phyloP scores from a whole-genome alignment of 768 basidiomycete species.

The Grammothele lineata region DNA sequence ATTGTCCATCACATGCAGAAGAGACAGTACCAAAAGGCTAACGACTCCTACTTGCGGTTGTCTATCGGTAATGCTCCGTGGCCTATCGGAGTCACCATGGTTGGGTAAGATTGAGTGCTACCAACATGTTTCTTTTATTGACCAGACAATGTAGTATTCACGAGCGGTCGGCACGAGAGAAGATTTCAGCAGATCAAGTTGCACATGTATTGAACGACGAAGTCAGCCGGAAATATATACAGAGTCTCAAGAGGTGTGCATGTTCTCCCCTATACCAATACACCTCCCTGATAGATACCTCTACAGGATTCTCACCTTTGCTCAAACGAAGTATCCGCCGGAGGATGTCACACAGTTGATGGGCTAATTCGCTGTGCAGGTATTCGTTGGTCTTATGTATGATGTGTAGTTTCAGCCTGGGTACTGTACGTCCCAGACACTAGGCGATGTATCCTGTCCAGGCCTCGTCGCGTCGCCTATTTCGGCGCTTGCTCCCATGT shows the following conservation, averaged over 20 bases:
- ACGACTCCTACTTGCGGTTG: slow-evolving; percentile 94
- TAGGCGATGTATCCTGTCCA: no score
- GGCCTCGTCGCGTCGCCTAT: no score
- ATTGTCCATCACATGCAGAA: slow-evolving; percentile 97
- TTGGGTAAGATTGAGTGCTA: slow-evolving; percentile 60
- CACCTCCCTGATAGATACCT: neutral
- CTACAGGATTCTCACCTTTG: slow-evolving; percentile 83
- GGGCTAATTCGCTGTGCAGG: no score
- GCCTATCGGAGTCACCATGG: slow-evolving; percentile 99
- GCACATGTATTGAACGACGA: slow-evolving; percentile 99
- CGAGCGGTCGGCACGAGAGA: slow-evolving; percentile 95
- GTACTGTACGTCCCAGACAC: no score
- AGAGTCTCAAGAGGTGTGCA: slow-evolving; percentile 86
- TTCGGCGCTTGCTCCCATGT: no score
- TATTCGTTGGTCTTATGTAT: no score
- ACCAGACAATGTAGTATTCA: slow-evolving; percentile 62
- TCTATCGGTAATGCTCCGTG: slow-evolving; percentile 99
- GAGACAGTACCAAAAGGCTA: slow-evolving; percentile 91
- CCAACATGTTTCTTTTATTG: neutral
- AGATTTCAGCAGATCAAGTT: slow-evolving; percentile 95
- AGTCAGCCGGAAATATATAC: slow-evolving; percentile 97
- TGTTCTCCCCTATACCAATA: neutral
- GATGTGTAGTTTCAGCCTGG: no score
- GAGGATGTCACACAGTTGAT: slow-evolving; percentile 89
- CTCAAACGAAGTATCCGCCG: slow-evolving; percentile 95